Evolutionary conservation across 257 asterid species (phyloP).

Genomic region (Parsonsia alboflavescens): DNA sequence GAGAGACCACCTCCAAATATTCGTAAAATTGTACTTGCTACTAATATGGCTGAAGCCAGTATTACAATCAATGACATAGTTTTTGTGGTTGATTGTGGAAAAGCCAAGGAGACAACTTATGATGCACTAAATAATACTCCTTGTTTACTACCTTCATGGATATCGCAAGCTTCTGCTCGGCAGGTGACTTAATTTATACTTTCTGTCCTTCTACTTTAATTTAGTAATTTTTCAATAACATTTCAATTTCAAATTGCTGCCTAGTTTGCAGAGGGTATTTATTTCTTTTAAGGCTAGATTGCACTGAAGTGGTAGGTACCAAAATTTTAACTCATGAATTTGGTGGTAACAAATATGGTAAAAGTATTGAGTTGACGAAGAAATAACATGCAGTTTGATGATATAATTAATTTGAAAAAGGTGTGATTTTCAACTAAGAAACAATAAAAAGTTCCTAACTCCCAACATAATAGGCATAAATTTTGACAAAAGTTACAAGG

Average conservation of each 20-base stretch:
- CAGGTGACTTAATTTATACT: conserved; percentile 52
- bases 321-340: too few relatives aligned
- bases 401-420: too few relatives aligned
- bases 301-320: too few relatives aligned
- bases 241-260: neutral
- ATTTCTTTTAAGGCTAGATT: neutral
- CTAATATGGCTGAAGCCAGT: conserved; percentile 99
- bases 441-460: too few relatives aligned
- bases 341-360: too few relatives aligned
- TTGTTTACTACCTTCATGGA: conserved; percentile 95
- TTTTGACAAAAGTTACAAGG: too few relatives aligned
- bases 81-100: conserved; percentile 96
- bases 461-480: too few relatives aligned
- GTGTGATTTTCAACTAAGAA: too few relatives aligned
- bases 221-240: neutral
- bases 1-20: conserved; percentile 88
- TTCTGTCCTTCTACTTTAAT: conserved; percentile 1
- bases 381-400: too few relatives aligned
- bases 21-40: conserved; percentile 92
- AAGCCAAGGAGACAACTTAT: conserved; percentile 96
- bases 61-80: conserved; percentile 92
- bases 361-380: too few relatives aligned
- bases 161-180: conserved; percentile 97
- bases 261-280: neutral
- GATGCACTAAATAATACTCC: conserved; percentile 95